Evolutionary conservation across 2,329 filamentous ascomycete species (phyloP).

Genomic region (Fusarium graminum): DNA sequence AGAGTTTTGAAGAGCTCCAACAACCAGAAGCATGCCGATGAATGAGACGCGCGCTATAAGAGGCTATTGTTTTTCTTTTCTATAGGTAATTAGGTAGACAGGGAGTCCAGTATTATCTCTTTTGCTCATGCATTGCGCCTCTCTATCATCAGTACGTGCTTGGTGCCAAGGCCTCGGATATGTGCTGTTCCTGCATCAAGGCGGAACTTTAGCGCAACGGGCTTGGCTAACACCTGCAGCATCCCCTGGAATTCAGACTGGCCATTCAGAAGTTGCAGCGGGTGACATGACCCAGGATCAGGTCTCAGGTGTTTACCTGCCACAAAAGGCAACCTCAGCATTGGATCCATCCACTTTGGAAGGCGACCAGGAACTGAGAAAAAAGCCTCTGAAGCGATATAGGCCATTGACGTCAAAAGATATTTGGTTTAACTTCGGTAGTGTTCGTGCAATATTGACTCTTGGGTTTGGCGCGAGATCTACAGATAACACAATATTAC

Average conservation of each 20-base stretch:
- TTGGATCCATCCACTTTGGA: not conserved
- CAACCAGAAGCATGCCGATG: not conserved
- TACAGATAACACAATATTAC: conserved; percentile 30
- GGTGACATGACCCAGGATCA: conserved; percentile 24
- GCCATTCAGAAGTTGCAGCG: conserved; percentile 21
- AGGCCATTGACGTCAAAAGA: conserved; percentile 23
- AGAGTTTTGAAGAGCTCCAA: conserved; percentile 2
- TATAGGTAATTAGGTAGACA: too few relatives aligned
- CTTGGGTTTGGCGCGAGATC: conserved; percentile 1
- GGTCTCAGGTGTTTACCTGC: conserved; percentile 27
- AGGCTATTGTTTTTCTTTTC: too few relatives aligned
- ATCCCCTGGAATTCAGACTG: conserved; percentile 12
- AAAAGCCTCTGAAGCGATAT: conserved; percentile 5
- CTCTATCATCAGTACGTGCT: conserved; percentile 3
- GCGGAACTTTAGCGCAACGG: conserved; percentile 39
- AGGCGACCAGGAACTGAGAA: not conserved
- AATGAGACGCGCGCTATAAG: not conserved
- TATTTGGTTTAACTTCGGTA: conserved; percentile 4
- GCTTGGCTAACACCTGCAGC: conserved; percentile 40
- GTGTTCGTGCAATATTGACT: conserved; percentile 7
- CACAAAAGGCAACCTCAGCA: conserved; percentile 24
- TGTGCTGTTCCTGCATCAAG: conserved; percentile 47
- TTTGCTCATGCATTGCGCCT: not conserved
- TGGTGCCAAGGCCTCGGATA: conserved; percentile 9
- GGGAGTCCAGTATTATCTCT: not conserved